Base-by-base conservation (phyloP, 2,329 filamentous ascomycete species). In the Fusarium brachygibbosum region DNA sequence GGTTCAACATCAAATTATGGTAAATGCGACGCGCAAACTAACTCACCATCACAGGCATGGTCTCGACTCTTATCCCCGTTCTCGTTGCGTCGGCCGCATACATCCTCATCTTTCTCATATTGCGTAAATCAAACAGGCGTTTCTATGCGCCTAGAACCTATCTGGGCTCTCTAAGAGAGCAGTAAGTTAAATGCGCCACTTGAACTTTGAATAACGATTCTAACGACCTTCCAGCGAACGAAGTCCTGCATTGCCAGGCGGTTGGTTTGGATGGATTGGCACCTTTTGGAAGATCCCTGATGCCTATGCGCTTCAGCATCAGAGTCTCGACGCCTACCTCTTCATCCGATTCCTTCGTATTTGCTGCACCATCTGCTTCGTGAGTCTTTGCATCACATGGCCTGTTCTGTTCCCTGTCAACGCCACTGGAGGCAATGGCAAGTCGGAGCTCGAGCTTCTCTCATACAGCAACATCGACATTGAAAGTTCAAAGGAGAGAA, bases 271-370 rank as follows among this genome's bases (percentile, higher is more conserved):
- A 72, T 92, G 90, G 90, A 79, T 92, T 66, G 79, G 78, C 40
- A 81, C 85, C 12, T 89, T 92, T 79, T 87, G 86, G 80, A 86
- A 86, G 72, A 80, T 89, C 46, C 84, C 86, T 8, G 94, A 98
- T 79, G 89, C 89, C 62, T 96, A 93, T 74, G 86, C 94, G 28
- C 86, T 98, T 40, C 91, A 94, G 71, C 93, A 97, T 79, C 92
- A 94, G 78, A 94, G 93, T 4, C 87, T 98, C 68, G 95, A 98
- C 78, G 90, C 91, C 32, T 98, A 94, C 77, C 87, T 98, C 28
- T 93, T 97, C 75, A 86, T 98, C 45, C 92, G 94, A 44, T 97
- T 94, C 76, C 83, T 98, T 63, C 91, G 93, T 75, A 88, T 96
- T 55, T 83, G 90, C 29, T 88, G 91, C 56, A 85, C 91, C 71